Base-by-base conservation (phyloP, 345 rosid genomes). In the Garcia nutans region DNA sequence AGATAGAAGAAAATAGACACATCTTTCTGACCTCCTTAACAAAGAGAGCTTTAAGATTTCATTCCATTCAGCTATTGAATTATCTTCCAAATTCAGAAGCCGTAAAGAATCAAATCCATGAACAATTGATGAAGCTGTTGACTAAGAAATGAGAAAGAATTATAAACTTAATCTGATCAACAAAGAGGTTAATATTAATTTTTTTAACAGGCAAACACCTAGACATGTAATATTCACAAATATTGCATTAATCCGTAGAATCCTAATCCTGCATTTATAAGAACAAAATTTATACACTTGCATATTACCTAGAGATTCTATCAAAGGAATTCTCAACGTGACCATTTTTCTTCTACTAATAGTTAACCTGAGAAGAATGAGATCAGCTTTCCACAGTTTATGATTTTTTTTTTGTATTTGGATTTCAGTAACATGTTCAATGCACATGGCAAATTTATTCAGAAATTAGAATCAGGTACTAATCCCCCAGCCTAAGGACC, bases 31-130 rank as follows among this genome's bases (percentile, higher is more conserved):
- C 98, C 98, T 89, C 86, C 81, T 86, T 77, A 96, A 82, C 75
- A 87, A 78, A 31, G 93, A 89, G 74, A 91, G 89, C 83, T 91
- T 93, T 65, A 88, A 71, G 82, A 96, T 84, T 83, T 96, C 97
- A 75, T 77, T 81, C 98, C 99, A 93, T 24, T 95, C 96, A 62
- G 85, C 85, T 70, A 96, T 84, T 76, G 86, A 83, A 76, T 93
- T 96, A 77, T 93, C 88, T 74, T 96, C 99, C 86, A 96, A 82
- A 82, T 96, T 96, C 81, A 96, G 82, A 84, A 96, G 88, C 70
- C 84, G 88, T 74, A 96, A 86, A 79, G 88, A 86, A 59, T 83
- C 85, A 77, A 93, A 96, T 67, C 90, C 85, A 84, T 83, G 80
- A 75, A 86, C 88, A 10, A 73, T 62, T 28, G 82, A 76, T 59